Conservation (phyloP, 805 yeast genomes). For the Metschnikowia lachancei region DNA sequence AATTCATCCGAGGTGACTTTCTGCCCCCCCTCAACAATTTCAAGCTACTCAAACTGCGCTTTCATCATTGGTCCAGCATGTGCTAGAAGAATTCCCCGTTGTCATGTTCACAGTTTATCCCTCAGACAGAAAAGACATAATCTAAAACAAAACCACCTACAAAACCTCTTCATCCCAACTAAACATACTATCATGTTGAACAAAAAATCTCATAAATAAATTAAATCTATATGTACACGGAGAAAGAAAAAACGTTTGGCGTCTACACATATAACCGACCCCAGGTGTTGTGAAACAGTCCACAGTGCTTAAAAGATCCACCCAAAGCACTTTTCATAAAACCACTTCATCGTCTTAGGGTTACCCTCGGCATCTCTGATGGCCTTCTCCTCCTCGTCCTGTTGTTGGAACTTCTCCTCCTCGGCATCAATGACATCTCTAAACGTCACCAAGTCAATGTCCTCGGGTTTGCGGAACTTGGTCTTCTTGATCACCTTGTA, state of each 20-base stretch:
- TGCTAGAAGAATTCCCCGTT: no score
- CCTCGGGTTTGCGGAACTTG: slow-evolving; percentile 47
- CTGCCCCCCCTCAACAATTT: no score
- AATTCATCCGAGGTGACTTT: no score
- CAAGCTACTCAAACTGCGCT: no score
- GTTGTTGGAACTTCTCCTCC: slow-evolving; percentile 39
- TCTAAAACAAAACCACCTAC: no score
- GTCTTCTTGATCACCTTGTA: slow-evolving; percentile 57
- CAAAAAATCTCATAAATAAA: no score
- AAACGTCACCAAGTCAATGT: slow-evolving; percentile 59
- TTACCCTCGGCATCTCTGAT: slow-evolving; percentile 42
- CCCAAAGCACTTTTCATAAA: slow-evolving; percentile 47
- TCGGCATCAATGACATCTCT: slow-evolving; percentile 56
- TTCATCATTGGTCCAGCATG: no score
- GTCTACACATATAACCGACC: neutral
- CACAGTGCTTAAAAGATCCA: slow-evolving; percentile 47
- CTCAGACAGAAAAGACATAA: no score
- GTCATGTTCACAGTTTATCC: no score
- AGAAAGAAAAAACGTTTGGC: neutral
- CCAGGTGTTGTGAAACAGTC: neutral
- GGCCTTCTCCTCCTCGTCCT: slow-evolving; percentile 35
- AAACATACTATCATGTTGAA: no score
- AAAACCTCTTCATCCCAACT: no score
- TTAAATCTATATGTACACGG: no score
- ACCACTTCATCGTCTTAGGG: slow-evolving; percentile 45